phyloP scores from a whole-genome alignment of 768 basidiomycete genomes.

The Candolleomyces eurysporus region DNA sequence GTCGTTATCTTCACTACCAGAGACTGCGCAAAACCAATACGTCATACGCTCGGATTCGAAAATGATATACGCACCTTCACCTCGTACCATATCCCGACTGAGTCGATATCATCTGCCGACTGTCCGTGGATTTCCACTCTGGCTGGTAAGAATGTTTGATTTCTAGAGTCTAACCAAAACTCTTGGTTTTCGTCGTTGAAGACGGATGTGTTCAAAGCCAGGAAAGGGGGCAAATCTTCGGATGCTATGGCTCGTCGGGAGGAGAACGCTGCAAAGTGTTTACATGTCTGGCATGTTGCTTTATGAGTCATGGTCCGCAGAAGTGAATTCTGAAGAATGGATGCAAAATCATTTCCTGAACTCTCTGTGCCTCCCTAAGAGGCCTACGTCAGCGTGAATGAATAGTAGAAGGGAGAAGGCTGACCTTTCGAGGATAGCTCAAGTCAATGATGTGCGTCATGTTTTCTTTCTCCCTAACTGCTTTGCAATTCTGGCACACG shows the following conservation, averaged over 20 bases:
- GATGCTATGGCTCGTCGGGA: conserved; percentile 65
- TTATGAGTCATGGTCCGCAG: conserved; percentile 83
- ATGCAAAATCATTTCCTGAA: conserved; percentile 51
- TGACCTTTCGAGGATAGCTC: conserved; percentile 81
- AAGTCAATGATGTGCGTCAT: conserved; percentile 84
- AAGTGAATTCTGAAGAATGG: conserved; percentile 72
- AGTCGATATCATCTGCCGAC: conserved; percentile 55
- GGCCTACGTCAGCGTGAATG: no score
- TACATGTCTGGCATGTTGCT: conserved; percentile 83
- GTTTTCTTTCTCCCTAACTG: conserved; percentile 69
- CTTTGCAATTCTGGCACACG: conserved; percentile 73
- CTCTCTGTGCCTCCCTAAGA: neutral
- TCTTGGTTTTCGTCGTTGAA: conserved; percentile 70
- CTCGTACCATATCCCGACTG: conserved; percentile 59
- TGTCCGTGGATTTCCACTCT: conserved; percentile 58
- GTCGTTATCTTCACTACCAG: conserved; percentile 77
- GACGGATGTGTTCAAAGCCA: conserved; percentile 84
- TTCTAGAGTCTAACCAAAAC: conserved; percentile 71
- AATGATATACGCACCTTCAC: conserved; percentile 55
- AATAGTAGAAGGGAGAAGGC: conserved; percentile 9
- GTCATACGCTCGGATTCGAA: neutral
- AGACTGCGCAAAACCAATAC: conserved; percentile 44
- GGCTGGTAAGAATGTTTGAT: conserved; percentile 59
- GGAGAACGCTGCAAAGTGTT: conserved; percentile 70
- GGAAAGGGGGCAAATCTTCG: conserved; percentile 71